Base-by-base conservation (phyloP, 163 green algal species). In the Botryococcus braunii region DNA sequence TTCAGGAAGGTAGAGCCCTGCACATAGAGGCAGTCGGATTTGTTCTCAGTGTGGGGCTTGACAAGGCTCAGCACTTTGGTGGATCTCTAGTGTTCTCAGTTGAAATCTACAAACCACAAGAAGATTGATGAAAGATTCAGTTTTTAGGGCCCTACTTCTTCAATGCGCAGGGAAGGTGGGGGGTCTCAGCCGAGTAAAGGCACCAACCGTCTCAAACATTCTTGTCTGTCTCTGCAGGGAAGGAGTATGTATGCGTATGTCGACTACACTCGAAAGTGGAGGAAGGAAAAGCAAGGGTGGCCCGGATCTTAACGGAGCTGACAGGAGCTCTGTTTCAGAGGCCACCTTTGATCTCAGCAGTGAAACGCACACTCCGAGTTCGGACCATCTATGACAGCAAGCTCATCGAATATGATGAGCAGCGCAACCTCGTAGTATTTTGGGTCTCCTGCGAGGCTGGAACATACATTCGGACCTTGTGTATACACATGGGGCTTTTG, bases 181-280 rank as follows among this genome's bases (percentile, higher is more conserved):
- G n/a, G n/a, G n/a, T n/a, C n/a, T n/a, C n/a, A n/a, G n/a, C n/a
- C n/a, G n/a, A n/a, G n/a, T n/a, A n/a, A n/a, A n/a, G n/a, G n/a
- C n/a, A n/a, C n/a, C n/a, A n/a, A n/a, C n/a, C n/a, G n/a, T n/a
- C n/a, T n/a, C n/a, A n/a, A n/a, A n/a, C n/a, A n/a, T n/a, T n/a
- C n/a, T n/a, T n/a, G n/a, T n/a, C n/a, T n/a, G n/a, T n/a, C n/a
- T n/a, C n/a, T n/a, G n/a, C n/a, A n/a, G 94, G 94, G 32, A 99
- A 99, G 83, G 92, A 99, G 85, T 99, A 99, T 72, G 89, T 98
- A n/a, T 95, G 89, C 77, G 86, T 99, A 43, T 86, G 82, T 6
- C 67, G 85, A 4, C 70, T 93, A 23, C 86, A 92, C 70, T 71
- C 57, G 49, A 77, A 82, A 58, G 82, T 92, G 29, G 82, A 95